Evolutionary conservation across 1,139 yeast species (phyloP), one percentile per base, ranked within the genome.

Genomic region (Debaryomyces psychrophilus): DNA sequence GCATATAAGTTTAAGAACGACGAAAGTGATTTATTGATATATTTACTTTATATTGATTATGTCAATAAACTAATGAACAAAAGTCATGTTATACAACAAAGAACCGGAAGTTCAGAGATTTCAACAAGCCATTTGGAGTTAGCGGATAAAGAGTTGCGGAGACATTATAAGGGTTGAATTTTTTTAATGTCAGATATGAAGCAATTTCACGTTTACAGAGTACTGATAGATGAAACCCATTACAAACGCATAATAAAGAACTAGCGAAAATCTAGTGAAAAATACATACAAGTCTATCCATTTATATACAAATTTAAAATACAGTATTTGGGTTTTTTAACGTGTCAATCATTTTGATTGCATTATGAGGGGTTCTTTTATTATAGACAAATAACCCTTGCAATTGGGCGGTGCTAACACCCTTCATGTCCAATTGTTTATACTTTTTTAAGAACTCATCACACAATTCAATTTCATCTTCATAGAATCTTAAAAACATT

Each of bases 341-440:
- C 3, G 72, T 62, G 41, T 65, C 74, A 12, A 87, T 79, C 85
- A 86, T 86, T 8, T 71, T 72, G 36, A 92, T 71, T 1, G 98
- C 96, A 11, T 80, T 80, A 37, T 77, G 76, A 0, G 99, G 97
- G 53, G 85, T 85, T 50, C 87, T 79, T 66, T 93, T 93, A 68
- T 90, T 89, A 71, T 89, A 90, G 8, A 93, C 97, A 74, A 93
- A 93, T 48, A 93, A 76, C 1, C 99, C 99, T 65, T 93, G 99
- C 50, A 93, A 73, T 62, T 89, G 96, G 1, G 99, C 99, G 0
- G 99, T 90, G 58, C 96, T 87, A 26, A 93, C 83, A 46, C 66
- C 61, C 2, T 83, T 79, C 50, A 81, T 65, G 27, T 76, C 77
- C 53, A 87, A 68, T 9, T 69, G 71, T 26, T 66, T 62, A 44